Conservation (phyloP, 2,329 filamentous ascomycete species). For the Ceratocystis variospora region DNA sequence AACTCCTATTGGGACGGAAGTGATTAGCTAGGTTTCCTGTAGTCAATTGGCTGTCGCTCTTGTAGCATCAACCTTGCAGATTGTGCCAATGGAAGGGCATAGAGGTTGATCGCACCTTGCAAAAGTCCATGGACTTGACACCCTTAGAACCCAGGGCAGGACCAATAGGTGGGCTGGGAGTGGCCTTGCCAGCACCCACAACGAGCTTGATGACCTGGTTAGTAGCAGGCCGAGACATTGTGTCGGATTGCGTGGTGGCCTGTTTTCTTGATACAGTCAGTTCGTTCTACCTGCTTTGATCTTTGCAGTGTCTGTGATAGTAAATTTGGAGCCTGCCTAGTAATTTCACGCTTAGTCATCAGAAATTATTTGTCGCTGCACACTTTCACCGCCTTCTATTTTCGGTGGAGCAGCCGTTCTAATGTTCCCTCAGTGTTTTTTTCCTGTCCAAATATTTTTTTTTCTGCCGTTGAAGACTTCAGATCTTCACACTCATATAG, state of each 20-base stretch:
- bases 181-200: conserved; percentile 88
- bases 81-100: neutral
- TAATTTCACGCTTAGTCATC: conserved; percentile 15
- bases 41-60: neutral
- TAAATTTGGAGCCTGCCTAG: conserved; percentile 14
- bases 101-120: conserved; percentile 52
- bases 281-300: neutral
- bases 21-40: neutral
- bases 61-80: neutral
- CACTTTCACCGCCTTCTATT: conserved; percentile 14
- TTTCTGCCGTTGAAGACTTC: conserved; percentile 18
- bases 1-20: conserved; percentile 58
- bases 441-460: conserved; percentile 18
- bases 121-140: conserved; percentile 99
- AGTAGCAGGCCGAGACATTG: conserved; percentile 39
- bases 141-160: conserved; percentile 93
- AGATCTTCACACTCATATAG: neutral
- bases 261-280: neutral
- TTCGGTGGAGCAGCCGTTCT: neutral
- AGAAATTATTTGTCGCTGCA: neutral
- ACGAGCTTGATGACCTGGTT: conserved; percentile 92
- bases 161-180: conserved; percentile 87
- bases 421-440: conserved; percentile 9
- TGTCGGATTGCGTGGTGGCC: conserved; percentile 14
- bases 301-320: conserved; percentile 2